These are phyloP conservation scores for Immersiella caudata DNA, from an alignment of 495 filamentous ascomycete genomes.

Conservation along the genomic window DNA sequence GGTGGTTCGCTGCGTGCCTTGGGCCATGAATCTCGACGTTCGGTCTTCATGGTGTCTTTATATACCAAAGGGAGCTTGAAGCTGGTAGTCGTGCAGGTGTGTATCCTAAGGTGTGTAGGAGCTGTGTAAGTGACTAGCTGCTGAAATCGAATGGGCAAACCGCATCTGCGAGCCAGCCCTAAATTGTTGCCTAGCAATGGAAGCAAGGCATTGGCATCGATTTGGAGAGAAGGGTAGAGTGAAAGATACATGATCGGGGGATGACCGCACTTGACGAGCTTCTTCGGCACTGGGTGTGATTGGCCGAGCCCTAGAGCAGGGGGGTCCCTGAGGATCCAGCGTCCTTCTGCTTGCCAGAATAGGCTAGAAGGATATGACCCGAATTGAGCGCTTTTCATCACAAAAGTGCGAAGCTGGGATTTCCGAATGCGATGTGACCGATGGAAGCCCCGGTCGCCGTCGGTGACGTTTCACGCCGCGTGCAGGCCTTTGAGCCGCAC, in stretches of 20 bases:
- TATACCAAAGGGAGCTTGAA: not conserved
- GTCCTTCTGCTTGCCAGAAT: not conserved
- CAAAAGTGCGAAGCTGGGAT: not conserved
- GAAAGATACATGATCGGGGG: not conserved
- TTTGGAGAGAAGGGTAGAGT: not conserved
- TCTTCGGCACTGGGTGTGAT: not conserved
- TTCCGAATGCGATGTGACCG: slow-evolving; percentile 9
- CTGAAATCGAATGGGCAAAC: not conserved
- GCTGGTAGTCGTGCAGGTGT: not conserved
- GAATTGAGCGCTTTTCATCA: not conserved
- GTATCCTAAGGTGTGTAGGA: not conserved
- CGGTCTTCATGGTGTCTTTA: slow-evolving; percentile 20
- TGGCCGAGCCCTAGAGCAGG: not conserved
- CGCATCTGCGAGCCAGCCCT: not conserved
- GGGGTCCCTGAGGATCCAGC: too few relatives aligned
- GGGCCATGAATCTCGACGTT: slow-evolving; percentile 21
- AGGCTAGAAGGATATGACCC: slow-evolving; percentile 9
- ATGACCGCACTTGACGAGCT: not conserved
- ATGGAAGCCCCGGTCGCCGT: not conserved
- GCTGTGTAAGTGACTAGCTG: too few relatives aligned
- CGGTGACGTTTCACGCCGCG: not conserved
- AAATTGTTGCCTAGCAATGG: not conserved
- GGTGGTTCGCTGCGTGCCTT: slow-evolving; percentile 7
- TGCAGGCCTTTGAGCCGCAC: slow-evolving; percentile 2
- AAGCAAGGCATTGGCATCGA: not conserved